Base-by-base conservation (phyloP, 805 yeast species). In the Candida patagonica region DNA sequence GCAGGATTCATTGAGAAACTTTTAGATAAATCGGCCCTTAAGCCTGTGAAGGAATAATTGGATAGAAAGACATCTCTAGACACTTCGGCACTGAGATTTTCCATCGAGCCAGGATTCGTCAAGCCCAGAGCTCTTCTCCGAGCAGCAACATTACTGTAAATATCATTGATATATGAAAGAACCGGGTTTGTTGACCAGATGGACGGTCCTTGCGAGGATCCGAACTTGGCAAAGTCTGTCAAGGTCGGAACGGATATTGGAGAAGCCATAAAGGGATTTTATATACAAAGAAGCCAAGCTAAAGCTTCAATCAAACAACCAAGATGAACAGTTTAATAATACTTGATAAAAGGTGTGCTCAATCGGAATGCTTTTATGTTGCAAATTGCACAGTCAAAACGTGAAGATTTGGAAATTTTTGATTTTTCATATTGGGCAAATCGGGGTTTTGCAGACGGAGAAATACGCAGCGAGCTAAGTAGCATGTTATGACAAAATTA, bases 21-120 rank as follows among this genome's bases (percentile, higher is more conserved):
- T 72, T 89, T 89, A 68, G 85, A 83, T 54, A 92, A 74, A 63
- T 92, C 98, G 42, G 97, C 98, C 61, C 95, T 82, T 57, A 92
- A 73, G 44, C 98, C 98, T 29, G 95, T 80, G 73, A 89, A 89
- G 64, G 80, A 78, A 68, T 84, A 83, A 60, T 87, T 94, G 57
- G 74, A 77, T 54, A 87, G 72, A 60, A 92, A 86, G 24, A 89
- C 96, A 59, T 89, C 97, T 65, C 88, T 80, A 48, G 88, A 69
- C 43, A 87, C 96, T 67, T 92, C 98, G 67, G 85, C 84, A 68
- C 80, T 80, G 62, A 89, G 70, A 68, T 86, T 85, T 69, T 88
- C 97, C 62, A 86, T 76, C 49, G 95, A 81, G 51, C 97, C 97
- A 42, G 98, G 98, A 67, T 87, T 85, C 53, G 75, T 66, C 60